A percentile compares a stretch with the other conserved stretches of the same genome.
phyloP scores from a whole-genome alignment of 2,329 filamentous ascomycete species.

The Beauveria australis region DNA sequence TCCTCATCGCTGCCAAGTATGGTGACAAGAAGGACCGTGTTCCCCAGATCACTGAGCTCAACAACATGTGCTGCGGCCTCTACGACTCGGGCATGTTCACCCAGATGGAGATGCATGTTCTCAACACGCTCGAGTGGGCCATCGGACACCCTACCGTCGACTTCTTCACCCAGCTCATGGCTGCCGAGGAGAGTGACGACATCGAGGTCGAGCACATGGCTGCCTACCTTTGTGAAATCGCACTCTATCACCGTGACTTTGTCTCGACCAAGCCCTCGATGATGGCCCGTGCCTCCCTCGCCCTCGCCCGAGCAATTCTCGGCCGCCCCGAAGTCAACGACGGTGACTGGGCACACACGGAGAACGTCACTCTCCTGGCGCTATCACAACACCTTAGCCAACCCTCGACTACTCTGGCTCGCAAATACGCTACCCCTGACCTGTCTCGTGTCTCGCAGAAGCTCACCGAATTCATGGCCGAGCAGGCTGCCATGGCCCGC shows the following conservation, averaged over 20 bases:
- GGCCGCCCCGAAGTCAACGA: constrained; percentile 68
- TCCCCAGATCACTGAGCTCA: constrained; percentile 92
- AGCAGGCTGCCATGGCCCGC: constrained; percentile 48
- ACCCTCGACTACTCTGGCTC: constrained; percentile 48
- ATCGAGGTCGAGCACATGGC: constrained; percentile 91
- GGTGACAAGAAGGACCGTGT: constrained; percentile 98
- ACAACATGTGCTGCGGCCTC: constrained; percentile 97
- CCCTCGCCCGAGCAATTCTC: constrained; percentile 78
- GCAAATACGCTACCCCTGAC: constrained; percentile 50
- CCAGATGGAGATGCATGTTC: constrained; percentile 99
- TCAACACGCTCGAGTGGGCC: constrained; percentile 94
- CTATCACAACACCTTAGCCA: constrained; percentile 52
- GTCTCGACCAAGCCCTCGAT: constrained; percentile 86
- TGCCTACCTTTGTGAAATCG: constrained; percentile 88
- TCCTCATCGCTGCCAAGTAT: constrained; percentile 96
- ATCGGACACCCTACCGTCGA: constrained; percentile 95
- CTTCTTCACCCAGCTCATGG: constrained; percentile 81
- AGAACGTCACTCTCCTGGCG: constrained; percentile 56
- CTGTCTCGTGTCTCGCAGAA: constrained; percentile 46
- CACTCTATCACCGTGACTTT: constrained; percentile 93
- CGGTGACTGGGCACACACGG: constrained; percentile 67
- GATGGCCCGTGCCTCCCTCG: constrained; percentile 80
- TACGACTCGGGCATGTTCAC: constrained; percentile 99
- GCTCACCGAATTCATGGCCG: constrained; percentile 50
- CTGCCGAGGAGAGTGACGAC: constrained; percentile 71